phyloP scores from a whole-genome alignment of 768 basidiomycete genomes.

The Mycena olivaceomarginata region DNA sequence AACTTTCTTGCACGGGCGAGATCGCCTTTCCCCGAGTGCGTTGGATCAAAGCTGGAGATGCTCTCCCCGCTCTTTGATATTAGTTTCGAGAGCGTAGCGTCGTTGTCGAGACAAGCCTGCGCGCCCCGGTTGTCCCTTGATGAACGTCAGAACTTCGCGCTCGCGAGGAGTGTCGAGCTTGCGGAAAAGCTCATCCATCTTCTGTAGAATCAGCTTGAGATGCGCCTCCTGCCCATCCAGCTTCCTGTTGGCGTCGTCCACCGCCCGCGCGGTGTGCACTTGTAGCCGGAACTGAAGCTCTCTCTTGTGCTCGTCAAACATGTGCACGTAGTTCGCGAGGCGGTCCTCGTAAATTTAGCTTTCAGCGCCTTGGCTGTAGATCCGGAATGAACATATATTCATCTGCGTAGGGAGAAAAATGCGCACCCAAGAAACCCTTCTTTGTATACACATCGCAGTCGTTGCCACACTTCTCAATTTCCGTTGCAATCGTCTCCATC shows the following conservation, averaged over 20 bases:
- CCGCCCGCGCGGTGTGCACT: constrained; percentile 55
- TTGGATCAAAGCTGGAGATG: background rate
- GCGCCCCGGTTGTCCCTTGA: constrained; percentile 56
- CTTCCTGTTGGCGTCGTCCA: constrained; percentile 53
- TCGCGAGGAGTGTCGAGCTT: constrained; percentile 57
- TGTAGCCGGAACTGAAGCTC: constrained; percentile 56
- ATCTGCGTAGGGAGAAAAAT: too few species aligned
- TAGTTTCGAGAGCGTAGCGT: constrained; percentile 51
- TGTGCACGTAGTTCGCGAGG: constrained; percentile 52
- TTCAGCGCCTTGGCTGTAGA: constrained; percentile 52
- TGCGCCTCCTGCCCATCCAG: constrained; percentile 44
- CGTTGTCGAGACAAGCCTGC: constrained; percentile 53
- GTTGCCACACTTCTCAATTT: constrained; percentile 61
- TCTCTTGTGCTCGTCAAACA: constrained; percentile 52
- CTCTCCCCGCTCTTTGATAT: constrained; percentile 45
- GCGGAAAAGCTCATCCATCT: constrained; percentile 54
- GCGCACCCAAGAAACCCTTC: constrained; percentile 54
- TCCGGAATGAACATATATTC: too few species aligned
- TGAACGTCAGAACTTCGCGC: constrained; percentile 52
- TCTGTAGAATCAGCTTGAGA: constrained; percentile 45
- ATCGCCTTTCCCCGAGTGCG: constrained; percentile 43
- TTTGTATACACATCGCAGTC: constrained; percentile 61
- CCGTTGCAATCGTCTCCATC: constrained; percentile 52
- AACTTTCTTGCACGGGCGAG: constrained; percentile 10
- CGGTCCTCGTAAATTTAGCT: constrained; percentile 55